Base-by-base conservation (phyloP, 2,329 filamentous ascomycete species). In the Aureobasidium sp. region DNA sequence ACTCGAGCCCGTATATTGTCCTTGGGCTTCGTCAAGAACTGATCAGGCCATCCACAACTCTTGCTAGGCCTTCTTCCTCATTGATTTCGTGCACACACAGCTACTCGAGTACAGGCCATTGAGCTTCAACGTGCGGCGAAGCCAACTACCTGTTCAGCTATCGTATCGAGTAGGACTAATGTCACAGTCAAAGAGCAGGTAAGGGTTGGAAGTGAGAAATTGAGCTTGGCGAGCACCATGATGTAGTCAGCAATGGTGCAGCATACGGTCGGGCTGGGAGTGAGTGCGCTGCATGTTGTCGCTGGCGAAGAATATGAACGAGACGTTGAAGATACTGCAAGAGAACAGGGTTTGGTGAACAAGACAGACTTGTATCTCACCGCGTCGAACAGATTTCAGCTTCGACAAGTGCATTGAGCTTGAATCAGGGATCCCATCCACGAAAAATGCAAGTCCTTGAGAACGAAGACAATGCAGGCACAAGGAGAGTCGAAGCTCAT, bases 101-200 rank as follows among this genome's bases (percentile, higher is more conserved):
- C 2, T 12, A 34, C 8, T 34, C 31, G 8, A 11, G 22, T n/a
- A 65, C 73, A 14, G 63, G 63, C 8, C 64, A 70, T 0, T 71
- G 73, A 62, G 68, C 71, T 4, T 76, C 74, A 11, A 67, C 69
- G 7, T 78, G 81, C 66, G 78, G 80, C 59, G 93, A 97, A 75
- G 86, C 87, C 66, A 88, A 93, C 64, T 82, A 86, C 41, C 78
- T 89, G 0, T 97, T 96, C 73, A 79, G 78, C 4, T 96, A 82
- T 75, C 78, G 22, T 25, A 25, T 25, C 22, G 22, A 25, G 77
- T 15, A 83, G 84, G 5, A 81, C 85, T 62, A 86, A 94, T 64
- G 91, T 97, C 2, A 87, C 85, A 66, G 93, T 97, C 49, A 86
- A 87, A 67, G 93, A 97, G 73, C 97, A 97, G 77, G 84, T 96